Conservation (phyloP, 164 flowering plant genomes). For the Vitis rotundifolia region DNA sequence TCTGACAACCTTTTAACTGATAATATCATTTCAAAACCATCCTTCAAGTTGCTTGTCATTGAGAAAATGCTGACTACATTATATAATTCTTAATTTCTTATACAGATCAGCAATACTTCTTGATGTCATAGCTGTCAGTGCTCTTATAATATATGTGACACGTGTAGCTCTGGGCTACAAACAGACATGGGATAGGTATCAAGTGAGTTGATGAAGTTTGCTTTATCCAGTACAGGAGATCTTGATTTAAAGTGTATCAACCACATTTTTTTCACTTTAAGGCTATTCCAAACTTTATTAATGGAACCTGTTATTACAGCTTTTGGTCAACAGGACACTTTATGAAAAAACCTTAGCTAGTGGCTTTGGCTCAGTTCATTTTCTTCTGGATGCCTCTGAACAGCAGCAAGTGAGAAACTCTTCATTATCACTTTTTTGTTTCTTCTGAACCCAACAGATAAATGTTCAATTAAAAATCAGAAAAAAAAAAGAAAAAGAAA, state of each 20-base stretch:
- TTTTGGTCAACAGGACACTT: conserved; percentile 85
- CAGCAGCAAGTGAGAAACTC: conserved; percentile 81
- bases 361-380: conserved; percentile 93
- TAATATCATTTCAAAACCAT: not conserved
- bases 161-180: conserved; percentile 94
- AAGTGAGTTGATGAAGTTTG: conserved; percentile 48
- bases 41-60: not conserved
- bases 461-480: too few relatives aligned
- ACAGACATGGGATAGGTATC: conserved; percentile 97
- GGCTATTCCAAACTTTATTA: not conserved
- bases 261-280: not conserved
- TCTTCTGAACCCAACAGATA: not conserved
- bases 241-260: not conserved
- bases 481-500: too few relatives aligned
- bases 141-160: conserved; percentile 64
- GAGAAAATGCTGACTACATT: not conserved
- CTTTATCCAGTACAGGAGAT: not conserved
- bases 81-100: not conserved
- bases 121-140: conserved; percentile 78
- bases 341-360: conserved; percentile 95
- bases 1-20: not conserved
- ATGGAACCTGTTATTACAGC: conserved; percentile 42
- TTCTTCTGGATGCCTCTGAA: conserved; percentile 94
- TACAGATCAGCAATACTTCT: conserved; percentile 84
- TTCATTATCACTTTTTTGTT: not conserved